Base-by-base conservation (phyloP, 2,329 filamentous ascomycete genomes). In the Trichoderma guizhouense region DNA sequence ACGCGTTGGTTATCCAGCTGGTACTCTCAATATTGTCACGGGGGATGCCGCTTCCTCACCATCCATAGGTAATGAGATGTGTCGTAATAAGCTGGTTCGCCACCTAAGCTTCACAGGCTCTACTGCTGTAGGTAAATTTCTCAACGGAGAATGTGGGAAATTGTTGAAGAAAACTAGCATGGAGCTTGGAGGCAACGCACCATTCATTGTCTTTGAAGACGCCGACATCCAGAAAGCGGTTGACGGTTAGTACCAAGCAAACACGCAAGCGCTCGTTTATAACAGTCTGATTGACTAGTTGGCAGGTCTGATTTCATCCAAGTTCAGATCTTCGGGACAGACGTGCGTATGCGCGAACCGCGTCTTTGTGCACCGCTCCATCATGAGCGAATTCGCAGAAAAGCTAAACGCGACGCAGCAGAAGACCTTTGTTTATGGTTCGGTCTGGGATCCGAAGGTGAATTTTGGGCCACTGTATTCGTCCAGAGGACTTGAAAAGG, bases 1-100 rank as follows among this genome's bases (percentile, higher is more conserved):
- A 71, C 86, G 90, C 26, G 93, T 93, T 0, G 93, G 93, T 1
- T 90, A 94, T 47, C 92, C 93, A 2, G 87, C 89, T 1, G 76
- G 76, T 7, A 73, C 73, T 8, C 36, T 77, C 63, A 77, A 94
- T 79, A 83, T 93, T 72, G 84, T 94, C 58, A 92, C 90, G 5
- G 86, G 90, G 0, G 43, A 47, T 47, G 43, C 43, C 43, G 43
- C 43, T 21, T 47, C 43, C 18, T n/a, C 43, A 11, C n/a, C 43
- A 2, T 21, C 18, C n/a, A 47, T 47, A 47, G 43, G 43, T 21
- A 21, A 47, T 21, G 43, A 47, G 3, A 1, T 47, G 43, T 47
- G 43, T 47, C 43, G 43, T 11, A 47, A 47, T 47, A 47, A 47
- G 1, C 43, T 47, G 18, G 43, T 47, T 47, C 43, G 43, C 1